A percentile compares a stretch with the other conserved stretches of the same genome.
These are phyloP conservation scores for Glonium stellatum DNA, from an alignment of 495 filamentous ascomycete genomes.

Conservation along the genomic window DNA sequence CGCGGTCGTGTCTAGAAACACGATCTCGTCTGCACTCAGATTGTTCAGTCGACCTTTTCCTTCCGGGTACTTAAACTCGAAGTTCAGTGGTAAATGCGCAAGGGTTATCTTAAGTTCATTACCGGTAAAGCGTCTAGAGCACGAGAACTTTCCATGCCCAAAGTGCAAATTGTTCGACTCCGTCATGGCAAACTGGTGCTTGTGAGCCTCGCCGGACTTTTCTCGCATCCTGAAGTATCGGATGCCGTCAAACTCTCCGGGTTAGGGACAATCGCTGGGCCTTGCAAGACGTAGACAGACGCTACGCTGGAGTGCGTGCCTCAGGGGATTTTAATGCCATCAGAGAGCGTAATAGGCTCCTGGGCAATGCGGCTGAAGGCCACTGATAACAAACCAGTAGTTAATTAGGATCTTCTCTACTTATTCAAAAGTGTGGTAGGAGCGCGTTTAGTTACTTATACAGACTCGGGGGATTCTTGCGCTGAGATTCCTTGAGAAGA, in stretches of 20 bases:
- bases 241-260: not conserved
- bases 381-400: too few species aligned
- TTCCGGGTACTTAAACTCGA: conserved; percentile 31
- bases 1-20: not conserved
- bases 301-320: conserved; percentile 3
- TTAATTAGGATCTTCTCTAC: not conserved
- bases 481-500: conserved; percentile 6
- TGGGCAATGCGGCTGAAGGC: not conserved
- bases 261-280: not conserved
- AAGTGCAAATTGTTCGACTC: not conserved
- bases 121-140: conserved; percentile 49
- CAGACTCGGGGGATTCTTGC: not conserved
- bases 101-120: conserved; percentile 46
- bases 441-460: not conserved
- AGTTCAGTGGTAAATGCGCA: conserved; percentile 38
- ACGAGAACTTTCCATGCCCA: conserved; percentile 36
- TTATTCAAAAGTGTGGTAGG: too few species aligned
- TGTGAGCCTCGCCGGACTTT: not conserved
- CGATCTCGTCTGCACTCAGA: not conserved
- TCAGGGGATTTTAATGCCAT: not conserved
- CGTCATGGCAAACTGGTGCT: not conserved
- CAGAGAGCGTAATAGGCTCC: not conserved
- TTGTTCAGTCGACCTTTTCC: not conserved
- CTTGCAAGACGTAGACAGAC: not conserved
- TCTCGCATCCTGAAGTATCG: not conserved